A percentile compares a stretch with the other conserved stretches of the same genome.
phyloP scores from a whole-genome alignment of 2,329 filamentous ascomycete genomes.

The Harringtonia aguacate region DNA sequence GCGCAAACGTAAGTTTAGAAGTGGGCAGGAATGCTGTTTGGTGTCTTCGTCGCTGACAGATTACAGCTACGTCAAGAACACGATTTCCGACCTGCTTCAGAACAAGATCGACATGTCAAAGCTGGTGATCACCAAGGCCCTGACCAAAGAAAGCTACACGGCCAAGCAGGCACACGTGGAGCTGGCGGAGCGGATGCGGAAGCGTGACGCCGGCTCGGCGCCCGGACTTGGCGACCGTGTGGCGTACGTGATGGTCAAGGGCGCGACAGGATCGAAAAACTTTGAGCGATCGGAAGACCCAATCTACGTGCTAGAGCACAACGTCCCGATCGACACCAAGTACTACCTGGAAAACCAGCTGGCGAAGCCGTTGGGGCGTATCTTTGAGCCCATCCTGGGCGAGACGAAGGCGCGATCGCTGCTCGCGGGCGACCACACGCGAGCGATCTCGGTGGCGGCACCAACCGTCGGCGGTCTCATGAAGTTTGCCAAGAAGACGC shows the following conservation, averaged over 20 bases:
- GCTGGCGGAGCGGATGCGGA: constrained; percentile 91
- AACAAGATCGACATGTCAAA: constrained; percentile 99
- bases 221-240: constrained; percentile 90
- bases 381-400: constrained; percentile 95
- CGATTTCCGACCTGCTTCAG: constrained; percentile 86
- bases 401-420: constrained; percentile 73
- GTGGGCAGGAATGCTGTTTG: too few species aligned
- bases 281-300: constrained; percentile 97
- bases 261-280: constrained; percentile 79
- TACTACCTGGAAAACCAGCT: constrained; percentile 99
- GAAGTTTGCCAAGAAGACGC: constrained; percentile 97
- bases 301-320: constrained; percentile 94
- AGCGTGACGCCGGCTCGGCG: constrained; percentile 89
- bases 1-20: constrained; percentile 71
- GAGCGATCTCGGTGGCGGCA: constrained; percentile 85
- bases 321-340: constrained; percentile 93
- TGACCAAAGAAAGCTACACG: constrained; percentile 82
- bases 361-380: constrained; percentile 83
- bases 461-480: constrained; percentile 88
- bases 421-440: constrained; percentile 85
- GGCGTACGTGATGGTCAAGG: constrained; percentile 95
- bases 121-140: constrained; percentile 94
- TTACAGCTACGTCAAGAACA: constrained; percentile 83
- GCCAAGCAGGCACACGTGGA: constrained; percentile 95
- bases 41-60: constrained; percentile 21